Conservation (phyloP, 352 stramenopile genomes). For the Phytophthora fragariaefolia region DNA sequence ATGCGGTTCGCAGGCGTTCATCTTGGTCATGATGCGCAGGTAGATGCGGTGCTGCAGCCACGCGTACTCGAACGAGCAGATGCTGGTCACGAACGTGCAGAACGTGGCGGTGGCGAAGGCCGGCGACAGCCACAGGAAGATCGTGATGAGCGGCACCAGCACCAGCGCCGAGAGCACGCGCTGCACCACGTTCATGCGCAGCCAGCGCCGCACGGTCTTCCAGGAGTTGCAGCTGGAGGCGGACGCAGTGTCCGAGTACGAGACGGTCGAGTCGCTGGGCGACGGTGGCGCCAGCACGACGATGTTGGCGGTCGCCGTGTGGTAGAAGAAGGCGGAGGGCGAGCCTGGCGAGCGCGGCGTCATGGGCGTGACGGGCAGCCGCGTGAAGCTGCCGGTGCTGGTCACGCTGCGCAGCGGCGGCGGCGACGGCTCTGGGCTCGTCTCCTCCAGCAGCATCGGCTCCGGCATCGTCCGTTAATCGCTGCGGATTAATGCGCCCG, state of each 20-base stretch:
- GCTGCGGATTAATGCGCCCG: not conserved
- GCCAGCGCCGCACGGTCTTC: slow-evolving; percentile 12
- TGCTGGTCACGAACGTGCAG: slow-evolving; percentile 63
- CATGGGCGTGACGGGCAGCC: slow-evolving; percentile 17
- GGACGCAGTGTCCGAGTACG: slow-evolving; percentile 1
- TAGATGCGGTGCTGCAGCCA: slow-evolving; percentile 78
- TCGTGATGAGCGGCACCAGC: slow-evolving; percentile 66
- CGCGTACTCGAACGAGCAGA: slow-evolving; percentile 77
- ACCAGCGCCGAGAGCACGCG: slow-evolving; percentile 64
- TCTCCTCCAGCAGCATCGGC: slow-evolving; percentile 9
- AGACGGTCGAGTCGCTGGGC: slow-evolving; percentile 17
- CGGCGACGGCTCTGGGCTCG: slow-evolving; percentile 22
- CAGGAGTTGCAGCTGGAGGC: not conserved
- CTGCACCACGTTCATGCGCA: slow-evolving; percentile 62
- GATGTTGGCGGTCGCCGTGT: slow-evolving; percentile 30
- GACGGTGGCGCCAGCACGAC: slow-evolving; percentile 29
- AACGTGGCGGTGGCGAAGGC: slow-evolving; percentile 71
- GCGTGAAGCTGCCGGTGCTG: slow-evolving; percentile 15
- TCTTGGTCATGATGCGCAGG: slow-evolving; percentile 49
- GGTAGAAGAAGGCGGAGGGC: slow-evolving; percentile 40
- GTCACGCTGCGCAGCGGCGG: slow-evolving; percentile 8
- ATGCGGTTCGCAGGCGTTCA: slow-evolving; percentile 33
- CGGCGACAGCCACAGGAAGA: slow-evolving; percentile 71
- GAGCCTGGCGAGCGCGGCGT: slow-evolving; percentile 38
- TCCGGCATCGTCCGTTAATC: not conserved